Evolutionary conservation across 345 rosid species (phyloP), one percentile per base, ranked within the genome.

Genomic region (Lumnitzera littorea): DNA sequence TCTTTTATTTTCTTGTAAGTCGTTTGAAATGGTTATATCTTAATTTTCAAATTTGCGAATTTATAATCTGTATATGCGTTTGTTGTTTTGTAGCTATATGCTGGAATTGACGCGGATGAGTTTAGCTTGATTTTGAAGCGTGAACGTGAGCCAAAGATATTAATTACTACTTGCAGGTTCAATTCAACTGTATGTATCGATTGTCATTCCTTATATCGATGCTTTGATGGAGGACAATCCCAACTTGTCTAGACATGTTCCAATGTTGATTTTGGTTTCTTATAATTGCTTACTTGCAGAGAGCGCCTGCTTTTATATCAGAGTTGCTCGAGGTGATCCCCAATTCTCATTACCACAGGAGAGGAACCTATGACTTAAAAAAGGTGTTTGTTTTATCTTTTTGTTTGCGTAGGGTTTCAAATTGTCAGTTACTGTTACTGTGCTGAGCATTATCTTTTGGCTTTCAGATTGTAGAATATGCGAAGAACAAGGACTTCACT

Each of bases 281-380:
- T 36, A 9, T 36, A 36, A 36, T 36, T 36, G 43, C 43, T 60
- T 29, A 27, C 29, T n/a, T 71, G 79, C 74, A 94, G 97, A 79
- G 92, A 67, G 99, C 97, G 20, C 96, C 96, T 13, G 88, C 84
- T 5, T 85, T 95, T 62, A 77, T 91, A 72, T 75, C 86, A 2
- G 95, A 95, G 62, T 66, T 95, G 41, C 82, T 86, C 24, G 70
- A 85, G 0, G 92, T 91, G 60, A 91, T 95, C 13, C 97, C 99
- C 2, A 91, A 91, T 78, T 80, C 95, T 50, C 78, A 83, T 56
- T 95, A 86, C 69, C 70, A 58, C 47, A 86, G 82, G 70, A 77
- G 99, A 74, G 97, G 99, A 75, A 86, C 97, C 4, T 88, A 88
- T 66, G 92, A 90, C 76, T 70, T 95, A 71, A 95, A 95, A 71